Base-by-base conservation (phyloP, 2,329 filamentous ascomycete species). In the Pseudocercospora eumusae region DNA sequence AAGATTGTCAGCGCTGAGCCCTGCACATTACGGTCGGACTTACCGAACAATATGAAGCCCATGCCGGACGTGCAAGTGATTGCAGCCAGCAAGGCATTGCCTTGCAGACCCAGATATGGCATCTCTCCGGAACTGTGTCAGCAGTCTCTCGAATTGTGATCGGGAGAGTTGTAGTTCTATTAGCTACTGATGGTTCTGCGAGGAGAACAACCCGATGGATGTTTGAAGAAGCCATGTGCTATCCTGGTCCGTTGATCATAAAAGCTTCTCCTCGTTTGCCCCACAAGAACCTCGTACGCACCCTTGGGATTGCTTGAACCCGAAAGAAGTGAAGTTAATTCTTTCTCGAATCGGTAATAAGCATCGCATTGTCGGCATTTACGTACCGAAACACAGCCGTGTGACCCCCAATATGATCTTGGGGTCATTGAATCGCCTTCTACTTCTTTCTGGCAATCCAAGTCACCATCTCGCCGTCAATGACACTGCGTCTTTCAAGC, bases 371-470 rank as follows among this genome's bases (percentile, higher is more conserved):
- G 15, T 40, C 36, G 36, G 36, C 36, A 40, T 40, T 40, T 40
- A 40, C 36, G 15, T n/a, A n/a, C 13, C 36, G 36, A 40, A 18
- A 40, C 36, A 40, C 13, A 6, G 6, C n/a, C 36, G 36, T 18
- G 36, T 40, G 36, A 18, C 36, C 36, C 36, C 36, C 36, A 40
- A 18, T 4, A 2, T 40, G 15, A n/a, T 40, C 15, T 40, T 4
- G 36, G 15, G 31, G 36, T 9, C 36, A 40, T 4, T 18, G 15
- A 15, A 15, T 40, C 36, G 15, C 3, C 36, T 13, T n/a, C 18
- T 28, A 50, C n/a, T 60, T 50, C 60, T 66, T 66, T 40, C 58
- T 63, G 13, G 63, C 56, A 18, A 68, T 60, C 62, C 66, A 68
- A 15, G 66, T 66, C 20, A 66, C 64, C 56, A 66, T 67, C 31